A percentile compares a stretch with the other conserved stretches of the same genome.
Evolutionary conservation across 257 asterid species (phyloP).

Genomic region (Fraxinus quadrangulata): DNA sequence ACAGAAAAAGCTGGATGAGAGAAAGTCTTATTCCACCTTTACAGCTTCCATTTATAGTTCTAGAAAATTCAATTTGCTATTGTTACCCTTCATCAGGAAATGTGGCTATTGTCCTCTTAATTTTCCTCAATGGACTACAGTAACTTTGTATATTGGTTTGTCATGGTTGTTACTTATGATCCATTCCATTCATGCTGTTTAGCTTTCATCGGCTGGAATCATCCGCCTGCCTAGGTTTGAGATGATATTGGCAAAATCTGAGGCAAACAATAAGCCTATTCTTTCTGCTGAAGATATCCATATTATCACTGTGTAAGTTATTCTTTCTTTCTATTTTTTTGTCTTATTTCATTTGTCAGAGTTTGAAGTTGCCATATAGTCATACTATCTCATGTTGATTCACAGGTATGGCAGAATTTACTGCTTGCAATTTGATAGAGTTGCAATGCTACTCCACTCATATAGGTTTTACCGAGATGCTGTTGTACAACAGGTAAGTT

Average conservation of each 20-base stretch:
- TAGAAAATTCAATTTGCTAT: slow-evolving; percentile 15
- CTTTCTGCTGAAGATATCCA: slow-evolving; percentile 90
- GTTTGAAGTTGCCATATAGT: slow-evolving; percentile 24
- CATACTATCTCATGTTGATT: slow-evolving; percentile 33
- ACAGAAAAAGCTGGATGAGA: neutral
- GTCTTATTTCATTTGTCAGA: slow-evolving; percentile 9
- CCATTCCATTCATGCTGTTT: slow-evolving; percentile 27
- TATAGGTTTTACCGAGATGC: slow-evolving; percentile 96
- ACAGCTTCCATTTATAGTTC: slow-evolving; percentile 16
- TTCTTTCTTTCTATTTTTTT: slow-evolving; percentile 10
- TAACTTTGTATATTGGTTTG: slow-evolving; percentile 5
- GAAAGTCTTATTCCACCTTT: slow-evolving; percentile 13
- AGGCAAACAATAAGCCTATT: slow-evolving; percentile 70
- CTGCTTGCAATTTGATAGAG: slow-evolving; percentile 92
- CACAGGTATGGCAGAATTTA: slow-evolving; percentile 95
- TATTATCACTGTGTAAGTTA: slow-evolving; percentile 74
- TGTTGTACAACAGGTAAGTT: slow-evolving; percentile 78
- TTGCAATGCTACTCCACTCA: slow-evolving; percentile 76
- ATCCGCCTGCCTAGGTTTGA: slow-evolving; percentile 89
- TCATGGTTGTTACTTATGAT: slow-evolving; percentile 25
- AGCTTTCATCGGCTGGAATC: slow-evolving; percentile 90
- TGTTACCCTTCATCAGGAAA: slow-evolving; percentile 9
- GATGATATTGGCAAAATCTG: slow-evolving; percentile 81
- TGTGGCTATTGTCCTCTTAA: neutral
- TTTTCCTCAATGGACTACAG: neutral